These are phyloP conservation scores for Rubroboletus satanas DNA, from an alignment of 768 basidiomycete species.

Conservation along the genomic window DNA sequence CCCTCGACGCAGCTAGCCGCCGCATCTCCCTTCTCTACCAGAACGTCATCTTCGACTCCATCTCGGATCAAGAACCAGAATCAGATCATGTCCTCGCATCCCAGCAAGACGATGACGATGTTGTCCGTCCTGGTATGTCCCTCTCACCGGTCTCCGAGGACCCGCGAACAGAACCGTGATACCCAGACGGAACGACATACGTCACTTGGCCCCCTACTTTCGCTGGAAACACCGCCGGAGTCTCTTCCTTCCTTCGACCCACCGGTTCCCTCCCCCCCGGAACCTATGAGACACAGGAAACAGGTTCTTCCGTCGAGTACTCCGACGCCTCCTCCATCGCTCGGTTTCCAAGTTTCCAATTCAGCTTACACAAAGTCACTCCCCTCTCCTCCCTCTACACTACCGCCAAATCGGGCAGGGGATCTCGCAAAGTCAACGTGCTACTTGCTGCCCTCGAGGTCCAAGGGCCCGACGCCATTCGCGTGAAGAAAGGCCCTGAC, in stretches of 20 bases:
- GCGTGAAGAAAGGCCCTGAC: slow-evolving; percentile 63
- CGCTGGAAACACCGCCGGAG: slow-evolving; percentile 19
- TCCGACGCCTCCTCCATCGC: slow-evolving; percentile 71
- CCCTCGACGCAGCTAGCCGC: slow-evolving; percentile 62
- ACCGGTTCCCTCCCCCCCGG: slow-evolving; percentile 26
- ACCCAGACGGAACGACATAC: slow-evolving; percentile 44
- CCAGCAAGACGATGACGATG: slow-evolving; percentile 19
- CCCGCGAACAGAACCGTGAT: not conserved
- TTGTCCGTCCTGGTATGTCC: slow-evolving; percentile 13
- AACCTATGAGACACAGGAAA: slow-evolving; percentile 43
- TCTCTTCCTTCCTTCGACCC: slow-evolving; percentile 25
- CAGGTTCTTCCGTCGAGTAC: slow-evolving; percentile 45
- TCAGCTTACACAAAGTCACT: slow-evolving; percentile 58
- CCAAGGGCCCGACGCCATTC: slow-evolving; percentile 69
- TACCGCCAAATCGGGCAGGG: slow-evolving; percentile 29
- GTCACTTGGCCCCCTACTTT: slow-evolving; percentile 59
- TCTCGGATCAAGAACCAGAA: slow-evolving; percentile 29
- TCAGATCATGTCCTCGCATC: slow-evolving; percentile 13
- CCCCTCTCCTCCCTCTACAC: slow-evolving; percentile 42
- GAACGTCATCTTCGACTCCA: slow-evolving; percentile 64
- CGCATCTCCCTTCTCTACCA: slow-evolving; percentile 68
- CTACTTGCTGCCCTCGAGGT: slow-evolving; percentile 70
- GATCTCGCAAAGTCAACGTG: slow-evolving; percentile 49
- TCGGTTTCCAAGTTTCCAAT: slow-evolving; percentile 70
- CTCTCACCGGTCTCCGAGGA: slow-evolving; percentile 2